A percentile compares a stretch with the other conserved stretches of the same genome.
phyloP scores from a whole-genome alignment of 768 basidiomycete species.

The Tephrocybe rancida region DNA sequence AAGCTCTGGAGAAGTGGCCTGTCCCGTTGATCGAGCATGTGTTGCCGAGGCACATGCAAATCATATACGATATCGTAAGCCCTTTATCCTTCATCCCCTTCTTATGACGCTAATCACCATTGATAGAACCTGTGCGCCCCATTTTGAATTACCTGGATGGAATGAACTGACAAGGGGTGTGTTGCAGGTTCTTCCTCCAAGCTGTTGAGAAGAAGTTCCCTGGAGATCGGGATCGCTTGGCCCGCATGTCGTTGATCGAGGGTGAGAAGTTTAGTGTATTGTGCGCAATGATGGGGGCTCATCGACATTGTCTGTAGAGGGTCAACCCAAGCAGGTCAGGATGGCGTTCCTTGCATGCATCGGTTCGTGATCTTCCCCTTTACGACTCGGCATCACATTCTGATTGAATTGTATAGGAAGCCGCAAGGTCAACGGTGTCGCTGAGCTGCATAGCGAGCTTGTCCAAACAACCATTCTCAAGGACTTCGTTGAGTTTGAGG shows the following conservation, averaged over 20 bases:
- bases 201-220: slow-evolving; percentile 92
- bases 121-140: slow-evolving; percentile 50
- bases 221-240: slow-evolving; percentile 76
- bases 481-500: slow-evolving; percentile 94
- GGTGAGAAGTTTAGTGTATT: slow-evolving; percentile 38
- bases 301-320: slow-evolving; percentile 54
- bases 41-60: slow-evolving; percentile 88
- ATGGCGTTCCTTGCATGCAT: slow-evolving; percentile 94
- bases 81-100: neutral
- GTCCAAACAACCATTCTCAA: slow-evolving; percentile 82
- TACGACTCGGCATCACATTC: slow-evolving; percentile 11
- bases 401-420: slow-evolving; percentile 47
- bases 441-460: slow-evolving; percentile 90
- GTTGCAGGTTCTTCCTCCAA: slow-evolving; percentile 65
- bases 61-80: slow-evolving; percentile 87
- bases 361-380: slow-evolving; percentile 32
- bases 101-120: neutral
- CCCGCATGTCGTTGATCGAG: slow-evolving; percentile 92
- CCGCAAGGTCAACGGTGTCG: slow-evolving; percentile 93
- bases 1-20: slow-evolving; percentile 91
- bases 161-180: neutral
- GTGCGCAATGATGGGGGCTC: neutral
- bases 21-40: slow-evolving; percentile 85
- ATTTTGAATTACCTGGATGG: neutral
- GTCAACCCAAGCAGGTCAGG: slow-evolving; percentile 80